Evolutionary conservation across 495 filamentous ascomycete genomes (phyloP).

Genomic region (Penicillium egyptiacum): DNA sequence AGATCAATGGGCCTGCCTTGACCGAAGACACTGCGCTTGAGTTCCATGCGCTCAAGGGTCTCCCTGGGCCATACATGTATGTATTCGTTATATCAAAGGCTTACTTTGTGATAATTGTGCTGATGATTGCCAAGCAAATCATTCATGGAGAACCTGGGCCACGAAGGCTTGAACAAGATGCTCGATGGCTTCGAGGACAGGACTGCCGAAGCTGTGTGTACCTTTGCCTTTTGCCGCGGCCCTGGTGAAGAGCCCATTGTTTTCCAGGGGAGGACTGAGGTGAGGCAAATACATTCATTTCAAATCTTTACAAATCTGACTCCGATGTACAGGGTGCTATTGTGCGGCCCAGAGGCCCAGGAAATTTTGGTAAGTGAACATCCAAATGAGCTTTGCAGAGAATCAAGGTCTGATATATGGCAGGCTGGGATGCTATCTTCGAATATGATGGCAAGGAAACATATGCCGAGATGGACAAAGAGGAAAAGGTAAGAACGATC

Average conservation of each 20-base stretch:
- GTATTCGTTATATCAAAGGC: background rate
- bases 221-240: constrained; percentile 86
- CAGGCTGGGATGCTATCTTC: constrained; percentile 95
- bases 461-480: constrained; percentile 96
- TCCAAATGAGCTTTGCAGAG: background rate
- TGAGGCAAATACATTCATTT: constrained; percentile 17
- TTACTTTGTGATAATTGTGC: background rate
- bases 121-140: constrained; percentile 65
- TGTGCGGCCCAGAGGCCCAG: constrained; percentile 58
- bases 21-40: constrained; percentile 95
- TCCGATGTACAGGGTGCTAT: constrained; percentile 41
- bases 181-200: constrained; percentile 89
- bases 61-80: constrained; percentile 98
- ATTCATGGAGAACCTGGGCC: constrained; percentile 81
- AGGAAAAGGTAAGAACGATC: constrained; percentile 58
- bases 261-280: constrained; percentile 81
- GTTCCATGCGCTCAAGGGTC: constrained; percentile 82
- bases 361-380: constrained; percentile 71
- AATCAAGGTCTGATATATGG: background rate
- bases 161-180: constrained; percentile 83
- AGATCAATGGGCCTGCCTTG: constrained; percentile 84
- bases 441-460: constrained; percentile 85
- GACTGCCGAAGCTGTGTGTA: constrained; percentile 88
- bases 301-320: constrained; percentile 7
- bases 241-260: constrained; percentile 82